Evolutionary conservation across 306 rosid genomes (phyloP).

Genomic region (Ormosia emarginata): DNA sequence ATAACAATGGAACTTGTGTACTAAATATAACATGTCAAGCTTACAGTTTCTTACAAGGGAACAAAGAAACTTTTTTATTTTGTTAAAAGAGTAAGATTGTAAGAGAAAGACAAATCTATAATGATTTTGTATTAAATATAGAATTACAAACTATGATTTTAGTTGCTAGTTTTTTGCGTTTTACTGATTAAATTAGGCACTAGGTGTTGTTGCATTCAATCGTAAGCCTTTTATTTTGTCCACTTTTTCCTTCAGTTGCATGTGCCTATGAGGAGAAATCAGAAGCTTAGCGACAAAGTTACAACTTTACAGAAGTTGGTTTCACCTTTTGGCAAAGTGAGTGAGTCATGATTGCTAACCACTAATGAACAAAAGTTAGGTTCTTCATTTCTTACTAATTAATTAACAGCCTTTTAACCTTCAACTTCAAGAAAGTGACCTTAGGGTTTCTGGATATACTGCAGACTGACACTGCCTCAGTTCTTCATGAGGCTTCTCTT

Average conservation of each 20-base stretch:
- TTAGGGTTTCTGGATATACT: slow-evolving; percentile 9
- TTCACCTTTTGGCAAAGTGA: slow-evolving; percentile 85
- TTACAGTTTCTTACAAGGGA: neutral
- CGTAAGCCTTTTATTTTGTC: neutral
- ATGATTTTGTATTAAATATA: neutral
- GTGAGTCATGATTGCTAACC: slow-evolving; percentile 11
- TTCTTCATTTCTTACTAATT: neutral
- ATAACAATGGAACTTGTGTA: neutral
- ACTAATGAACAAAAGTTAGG: neutral
- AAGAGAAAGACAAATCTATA: neutral
- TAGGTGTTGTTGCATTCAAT: neutral
- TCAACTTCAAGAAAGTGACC: neutral
- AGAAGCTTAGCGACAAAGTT: slow-evolving; percentile 67
- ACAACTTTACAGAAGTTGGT: slow-evolving; percentile 73
- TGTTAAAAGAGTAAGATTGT: neutral
- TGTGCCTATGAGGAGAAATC: slow-evolving; percentile 49
- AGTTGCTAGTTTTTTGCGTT: neutral
- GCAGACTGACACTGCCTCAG: slow-evolving; percentile 82
- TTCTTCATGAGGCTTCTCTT: slow-evolving; percentile 76
- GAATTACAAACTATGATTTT: neutral
- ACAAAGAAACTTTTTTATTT: neutral
- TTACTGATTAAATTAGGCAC: neutral
- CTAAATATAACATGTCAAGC: neutral
- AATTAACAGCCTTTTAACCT: neutral
- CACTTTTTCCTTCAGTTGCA: slow-evolving; percentile 23